Percentiles rank a stretch among this genome's conserved stretches.
Conservation (phyloP, 306 rosid genomes). For the Castanea sativa region DNA sequence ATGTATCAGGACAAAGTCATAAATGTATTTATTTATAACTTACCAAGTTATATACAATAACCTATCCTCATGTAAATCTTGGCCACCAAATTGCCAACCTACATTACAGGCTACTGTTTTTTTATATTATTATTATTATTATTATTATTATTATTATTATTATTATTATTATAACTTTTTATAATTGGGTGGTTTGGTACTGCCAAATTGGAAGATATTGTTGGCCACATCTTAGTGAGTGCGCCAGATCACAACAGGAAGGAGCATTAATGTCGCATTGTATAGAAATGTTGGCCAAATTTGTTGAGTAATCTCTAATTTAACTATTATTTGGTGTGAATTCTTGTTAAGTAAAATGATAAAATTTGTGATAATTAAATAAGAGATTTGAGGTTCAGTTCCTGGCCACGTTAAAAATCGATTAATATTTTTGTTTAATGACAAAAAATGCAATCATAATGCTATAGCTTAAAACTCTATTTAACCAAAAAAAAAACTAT, state of each 20-base stretch:
- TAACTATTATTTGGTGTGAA: background rate
- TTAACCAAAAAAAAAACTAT: too few species aligned
- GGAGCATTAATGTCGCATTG: background rate
- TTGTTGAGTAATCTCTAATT: background rate
- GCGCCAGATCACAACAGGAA: background rate
- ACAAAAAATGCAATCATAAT: too few species aligned
- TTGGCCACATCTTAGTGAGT: background rate
- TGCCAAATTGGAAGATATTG: background rate
- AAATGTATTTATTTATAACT: too few species aligned
- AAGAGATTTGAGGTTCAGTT: rapidly evolving
- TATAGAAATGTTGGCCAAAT: background rate
- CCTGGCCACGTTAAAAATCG: rapidly evolving
- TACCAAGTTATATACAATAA: too few species aligned
- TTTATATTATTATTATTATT: background rate
- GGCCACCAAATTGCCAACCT: too few species aligned
- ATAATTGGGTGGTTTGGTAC: background rate
- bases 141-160: too few species aligned
- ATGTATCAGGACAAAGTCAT: too few species aligned
- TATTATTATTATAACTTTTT: too few species aligned
- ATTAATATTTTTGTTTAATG: too few species aligned
- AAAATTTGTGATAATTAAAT: rapidly evolving
- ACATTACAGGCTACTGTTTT: background rate
- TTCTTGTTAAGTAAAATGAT: rapidly evolving
- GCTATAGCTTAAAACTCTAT: too few species aligned
- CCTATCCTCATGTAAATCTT: too few species aligned